phyloP scores from a whole-genome alignment of 23 red algal species.

The Gracilaria gracilis region DNA sequence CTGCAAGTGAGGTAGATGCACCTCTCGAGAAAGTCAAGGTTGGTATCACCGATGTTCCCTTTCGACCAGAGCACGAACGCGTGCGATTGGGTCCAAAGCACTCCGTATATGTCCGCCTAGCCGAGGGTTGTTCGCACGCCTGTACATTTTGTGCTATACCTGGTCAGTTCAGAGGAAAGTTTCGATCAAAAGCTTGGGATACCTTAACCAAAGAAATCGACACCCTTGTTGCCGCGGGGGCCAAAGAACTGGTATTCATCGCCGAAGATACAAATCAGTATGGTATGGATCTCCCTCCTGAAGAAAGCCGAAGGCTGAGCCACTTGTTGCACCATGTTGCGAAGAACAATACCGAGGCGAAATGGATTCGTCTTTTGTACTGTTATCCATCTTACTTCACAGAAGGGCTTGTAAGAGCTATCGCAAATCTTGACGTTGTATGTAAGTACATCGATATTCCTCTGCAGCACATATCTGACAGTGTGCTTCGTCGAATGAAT shows the following conservation, averaged over 20 bases:
- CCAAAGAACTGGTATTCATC: constrained; percentile 92
- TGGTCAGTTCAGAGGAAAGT: constrained; percentile 82
- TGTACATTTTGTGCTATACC: constrained; percentile 99
- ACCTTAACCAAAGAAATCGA: constrained; percentile 78
- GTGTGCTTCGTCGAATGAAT: constrained; percentile 85
- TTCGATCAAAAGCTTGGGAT: constrained; percentile 90
- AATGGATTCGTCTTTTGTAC: constrained; percentile 94
- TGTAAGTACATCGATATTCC: constrained; percentile 98
- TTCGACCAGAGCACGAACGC: constrained; percentile 88
- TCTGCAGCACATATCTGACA: constrained; percentile 91
- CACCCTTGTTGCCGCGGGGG: constrained; percentile 70
- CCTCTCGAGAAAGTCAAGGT: constrained; percentile 58
- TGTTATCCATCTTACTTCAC: constrained; percentile 98
- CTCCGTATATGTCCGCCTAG: constrained; percentile 86
- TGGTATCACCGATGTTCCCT: constrained; percentile 81
- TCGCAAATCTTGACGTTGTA: constrained; percentile 81
- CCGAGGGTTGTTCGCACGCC: constrained; percentile 92
- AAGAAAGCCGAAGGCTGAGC: constrained; percentile 74
- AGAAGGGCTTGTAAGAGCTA: constrained; percentile 83
- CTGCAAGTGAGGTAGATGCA: background rate
- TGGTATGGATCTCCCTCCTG: constrained; percentile 90
- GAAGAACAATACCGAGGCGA: constrained; percentile 22
- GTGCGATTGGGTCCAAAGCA: constrained; percentile 79
- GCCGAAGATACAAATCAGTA: constrained; percentile 99
- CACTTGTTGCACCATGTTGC: constrained; percentile 88